These are phyloP conservation scores for Paraconiothyrium brasiliense DNA, from an alignment of 2,329 filamentous ascomycete genomes.

Conservation along the genomic window DNA sequence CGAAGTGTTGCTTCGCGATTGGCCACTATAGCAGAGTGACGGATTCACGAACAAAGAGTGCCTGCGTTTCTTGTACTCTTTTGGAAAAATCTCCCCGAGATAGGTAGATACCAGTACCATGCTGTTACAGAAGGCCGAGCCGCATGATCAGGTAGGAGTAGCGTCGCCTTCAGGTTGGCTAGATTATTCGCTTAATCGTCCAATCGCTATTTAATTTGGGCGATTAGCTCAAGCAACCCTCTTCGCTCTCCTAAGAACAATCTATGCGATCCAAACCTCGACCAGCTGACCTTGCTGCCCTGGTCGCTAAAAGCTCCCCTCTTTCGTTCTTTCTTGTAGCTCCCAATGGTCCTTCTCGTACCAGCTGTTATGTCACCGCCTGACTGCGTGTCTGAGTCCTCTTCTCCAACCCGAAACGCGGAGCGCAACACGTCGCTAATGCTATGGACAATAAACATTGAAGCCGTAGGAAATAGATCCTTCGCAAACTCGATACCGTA, in stretches of 20 bases:
- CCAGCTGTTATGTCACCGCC: too few relatives aligned
- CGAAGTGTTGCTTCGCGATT: slow-evolving; percentile 18
- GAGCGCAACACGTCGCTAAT: too few relatives aligned
- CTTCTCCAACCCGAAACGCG: too few relatives aligned
- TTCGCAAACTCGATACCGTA: too few relatives aligned
- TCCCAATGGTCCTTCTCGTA: too few relatives aligned
- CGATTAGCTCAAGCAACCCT: neutral
- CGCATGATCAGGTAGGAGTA: neutral
- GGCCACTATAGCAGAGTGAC: neutral
- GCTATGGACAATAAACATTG: too few relatives aligned
- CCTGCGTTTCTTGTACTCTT: slow-evolving; percentile 6
- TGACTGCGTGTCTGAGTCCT: too few relatives aligned
- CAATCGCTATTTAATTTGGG: neutral
- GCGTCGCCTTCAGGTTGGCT: neutral
- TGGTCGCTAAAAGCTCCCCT: too few relatives aligned
- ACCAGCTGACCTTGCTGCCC: too few relatives aligned
- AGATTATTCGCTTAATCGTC: neutral
- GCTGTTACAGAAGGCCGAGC: neutral
- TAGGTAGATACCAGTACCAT: neutral
- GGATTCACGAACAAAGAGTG: neutral
- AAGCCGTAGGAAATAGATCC: too few relatives aligned
- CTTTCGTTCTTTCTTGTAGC: too few relatives aligned
- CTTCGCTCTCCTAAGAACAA: neutral
- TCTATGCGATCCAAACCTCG: too few relatives aligned
- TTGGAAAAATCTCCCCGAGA: slow-evolving; percentile 10